Evolutionary conservation across 2,329 filamentous ascomycete genomes (phyloP), one percentile per base, ranked within the genome.

Genomic region (Cordyceps cateniannulata): DNA sequence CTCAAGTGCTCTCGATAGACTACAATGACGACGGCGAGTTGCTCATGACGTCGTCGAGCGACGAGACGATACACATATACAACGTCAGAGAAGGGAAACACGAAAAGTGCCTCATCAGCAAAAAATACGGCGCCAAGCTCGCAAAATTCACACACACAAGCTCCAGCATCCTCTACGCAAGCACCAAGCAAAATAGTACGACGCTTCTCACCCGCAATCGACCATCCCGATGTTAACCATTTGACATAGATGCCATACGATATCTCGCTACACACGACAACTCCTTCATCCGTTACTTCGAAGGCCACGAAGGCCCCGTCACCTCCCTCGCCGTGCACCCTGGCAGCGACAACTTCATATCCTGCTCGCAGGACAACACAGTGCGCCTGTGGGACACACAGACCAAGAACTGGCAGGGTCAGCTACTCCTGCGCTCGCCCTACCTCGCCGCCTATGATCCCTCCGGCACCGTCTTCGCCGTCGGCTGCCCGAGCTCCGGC

Each of bases 21-120:
- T 99, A 96, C 72, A 93, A 98, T 74, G 93, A 98, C 76, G 89
- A 90, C 48, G 95, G 95, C 73, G 92, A 97, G 73, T 89, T 93
- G 54, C 84, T 96, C 62, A 91, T 99, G 75, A 90, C 93, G 0
- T 91, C 92, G 6, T 90, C 93, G 66, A 92, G 91, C 77, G 95
- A 99, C 74, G 93, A 97, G 72, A 96, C 91, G 3, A 90, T 99
- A 64, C 93, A 98, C 70, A 87, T 99, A 35, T 99, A 96, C 78
- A 96, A 95, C 69, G 88, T 96, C 64, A 90, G 89, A 69, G 92
- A 96, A 65, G 95, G 95, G 5, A 89, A 90, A 63, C 88, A 92
- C 67, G 90, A 91, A 51, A 98, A 98, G 77, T 88, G 88, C 62
- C 82, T 97, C 51, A 86, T 96, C 56, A 96, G 90, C 76, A 96